Evolutionary conservation across 2,329 filamentous ascomycete species (phyloP).

Genomic region (Davidsoniella eucalypti): DNA sequence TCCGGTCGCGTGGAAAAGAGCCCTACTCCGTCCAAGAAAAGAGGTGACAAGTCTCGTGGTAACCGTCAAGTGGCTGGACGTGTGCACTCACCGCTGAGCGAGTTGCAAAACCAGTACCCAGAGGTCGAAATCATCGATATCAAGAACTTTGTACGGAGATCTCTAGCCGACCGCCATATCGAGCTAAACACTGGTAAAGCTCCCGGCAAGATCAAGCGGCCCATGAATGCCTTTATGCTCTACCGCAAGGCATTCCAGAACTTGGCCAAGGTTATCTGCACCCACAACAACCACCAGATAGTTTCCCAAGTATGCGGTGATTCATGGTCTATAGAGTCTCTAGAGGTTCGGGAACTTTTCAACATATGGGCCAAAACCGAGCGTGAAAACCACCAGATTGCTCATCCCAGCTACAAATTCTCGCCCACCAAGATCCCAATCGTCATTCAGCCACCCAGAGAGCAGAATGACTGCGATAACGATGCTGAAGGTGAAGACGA

Average conservation of each 20-base stretch:
- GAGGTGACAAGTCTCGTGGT: constrained; percentile 17
- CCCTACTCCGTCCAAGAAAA: constrained; percentile 15
- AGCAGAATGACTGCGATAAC: constrained; percentile 21
- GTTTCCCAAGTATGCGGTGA: constrained; percentile 76
- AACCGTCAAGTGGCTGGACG: constrained; percentile 20
- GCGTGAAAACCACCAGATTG: constrained; percentile 65
- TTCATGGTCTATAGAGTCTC: constrained; percentile 70
- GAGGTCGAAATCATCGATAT: constrained; percentile 59
- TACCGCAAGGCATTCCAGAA: constrained; percentile 89
- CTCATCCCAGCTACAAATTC: constrained; percentile 90
- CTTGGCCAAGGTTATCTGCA: constrained; percentile 63
- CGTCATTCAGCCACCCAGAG: constrained; percentile 22
- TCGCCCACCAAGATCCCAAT: constrained; percentile 35
- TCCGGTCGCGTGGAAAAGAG: constrained; percentile 11
- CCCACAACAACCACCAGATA: constrained; percentile 83
- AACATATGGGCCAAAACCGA: constrained; percentile 66
- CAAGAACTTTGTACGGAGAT: constrained; percentile 58
- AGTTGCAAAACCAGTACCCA: constrained; percentile 46
- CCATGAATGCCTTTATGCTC: constrained; percentile 97
- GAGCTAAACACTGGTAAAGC: constrained; percentile 56
- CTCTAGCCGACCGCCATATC: constrained; percentile 43
- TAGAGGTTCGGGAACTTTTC: constrained; percentile 57
- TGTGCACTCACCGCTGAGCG: constrained; percentile 53
- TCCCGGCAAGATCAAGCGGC: constrained; percentile 64
- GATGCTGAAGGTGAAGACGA: constrained; percentile 7